These are phyloP conservation scores for Prasinococcaceae sp. DNA, from an alignment of 139 green algal species.

Conservation along the genomic window DNA sequence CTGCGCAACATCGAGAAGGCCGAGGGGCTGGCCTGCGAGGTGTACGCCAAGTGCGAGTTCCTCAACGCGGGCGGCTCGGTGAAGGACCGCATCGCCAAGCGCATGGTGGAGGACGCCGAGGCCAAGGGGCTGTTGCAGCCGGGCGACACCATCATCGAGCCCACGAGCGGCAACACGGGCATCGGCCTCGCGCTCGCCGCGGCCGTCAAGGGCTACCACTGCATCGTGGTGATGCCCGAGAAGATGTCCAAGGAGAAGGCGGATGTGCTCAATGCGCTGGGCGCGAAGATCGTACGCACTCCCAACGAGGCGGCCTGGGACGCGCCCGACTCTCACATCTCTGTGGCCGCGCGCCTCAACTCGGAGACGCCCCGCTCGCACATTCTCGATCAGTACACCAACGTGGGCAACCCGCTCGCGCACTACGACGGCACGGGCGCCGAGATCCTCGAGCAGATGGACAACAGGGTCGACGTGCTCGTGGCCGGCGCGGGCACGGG, in stretches of 20 bases:
- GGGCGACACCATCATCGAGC: constrained; percentile 26
- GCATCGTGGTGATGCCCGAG: constrained; percentile 18
- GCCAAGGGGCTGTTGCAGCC: constrained; percentile 17
- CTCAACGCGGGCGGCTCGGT: no score
- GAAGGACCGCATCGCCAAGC: no score
- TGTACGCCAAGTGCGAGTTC: no score
- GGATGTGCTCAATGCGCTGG: constrained; percentile 26
- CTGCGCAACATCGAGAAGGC: no score
- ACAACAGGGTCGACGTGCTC: constrained; percentile 18
- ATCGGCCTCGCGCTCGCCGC: constrained; percentile 24
- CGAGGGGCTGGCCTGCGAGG: no score
- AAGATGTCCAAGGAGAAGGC: constrained; percentile 16
- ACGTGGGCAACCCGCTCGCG: constrained; percentile 41
- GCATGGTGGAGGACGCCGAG: constrained; percentile 26
- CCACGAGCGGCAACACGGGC: constrained; percentile 43
- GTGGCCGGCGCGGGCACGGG: constrained; percentile 67
- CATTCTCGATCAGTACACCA: constrained; percentile 63
- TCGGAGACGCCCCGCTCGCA: constrained; percentile 33
- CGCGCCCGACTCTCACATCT: neutral
- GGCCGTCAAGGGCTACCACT: constrained; percentile 30
- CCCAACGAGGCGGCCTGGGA: no score
- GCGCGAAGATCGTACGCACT: constrained; percentile 27
- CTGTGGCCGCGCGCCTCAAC: neutral
- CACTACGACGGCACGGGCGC: constrained; percentile 24
- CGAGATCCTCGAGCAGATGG: constrained; percentile 24